These are phyloP conservation scores for Vigna hirtella DNA, from an alignment of 306 rosid genomes.

Conservation along the genomic window DNA sequence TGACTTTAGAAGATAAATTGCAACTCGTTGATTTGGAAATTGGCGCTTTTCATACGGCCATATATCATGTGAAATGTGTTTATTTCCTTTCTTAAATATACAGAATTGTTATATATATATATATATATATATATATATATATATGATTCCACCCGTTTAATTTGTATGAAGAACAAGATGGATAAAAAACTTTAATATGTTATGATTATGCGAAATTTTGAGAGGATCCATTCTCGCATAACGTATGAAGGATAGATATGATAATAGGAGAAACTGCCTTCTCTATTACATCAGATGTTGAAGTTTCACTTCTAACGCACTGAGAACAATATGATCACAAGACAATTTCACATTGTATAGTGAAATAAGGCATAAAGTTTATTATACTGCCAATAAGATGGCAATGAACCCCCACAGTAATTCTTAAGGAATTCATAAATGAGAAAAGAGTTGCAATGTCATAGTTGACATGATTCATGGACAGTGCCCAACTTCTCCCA, in stretches of 20 bases:
- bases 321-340: not conserved
- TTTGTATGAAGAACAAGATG: too few species aligned
- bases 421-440: conserved; percentile 1
- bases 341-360: not conserved
- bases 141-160: too few species aligned
- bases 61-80: not conserved
- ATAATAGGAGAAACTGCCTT: conserved; percentile 3
- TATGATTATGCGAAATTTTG: not conserved
- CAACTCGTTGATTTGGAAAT: not conserved
- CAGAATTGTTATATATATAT: too few species aligned
- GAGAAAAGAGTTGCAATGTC: not conserved
- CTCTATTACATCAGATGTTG: not conserved
- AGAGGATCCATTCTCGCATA: not conserved
- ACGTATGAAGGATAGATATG: not conserved
- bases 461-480: conserved; percentile 4
- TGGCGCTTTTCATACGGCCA: not conserved
- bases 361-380: conserved; percentile 6
- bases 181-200: not conserved
- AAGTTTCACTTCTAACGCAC: conserved; percentile 10
- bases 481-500: not conserved
- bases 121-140: too few species aligned
- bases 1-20: not conserved
- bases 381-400: conserved; percentile 6
- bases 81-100: too few species aligned
- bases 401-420: not conserved